Evolutionary conservation across 306 rosid genomes (phyloP).

Genomic region (Gleditsia sinensis): DNA sequence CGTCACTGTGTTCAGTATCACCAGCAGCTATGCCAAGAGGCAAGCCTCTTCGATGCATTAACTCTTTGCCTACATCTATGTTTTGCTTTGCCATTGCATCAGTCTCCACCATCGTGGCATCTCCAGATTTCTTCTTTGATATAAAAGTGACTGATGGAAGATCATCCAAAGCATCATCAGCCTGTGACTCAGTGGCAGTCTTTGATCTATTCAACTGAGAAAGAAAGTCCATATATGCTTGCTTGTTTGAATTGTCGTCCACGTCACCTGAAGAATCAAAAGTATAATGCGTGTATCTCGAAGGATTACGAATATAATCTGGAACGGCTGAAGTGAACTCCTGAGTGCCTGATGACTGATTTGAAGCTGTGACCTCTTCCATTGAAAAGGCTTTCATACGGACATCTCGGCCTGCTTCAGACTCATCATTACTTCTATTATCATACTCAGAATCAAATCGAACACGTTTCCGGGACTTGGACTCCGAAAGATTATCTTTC

Average conservation of each 20-base stretch:
- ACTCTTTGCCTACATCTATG: conserved; percentile 49
- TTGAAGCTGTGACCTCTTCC: conserved; percentile 33
- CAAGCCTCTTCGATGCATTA: conserved; percentile 35
- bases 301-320: conserved; percentile 74
- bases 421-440: conserved; percentile 34
- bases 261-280: conserved; percentile 61
- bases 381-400: conserved; percentile 37
- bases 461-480: conserved; percentile 67
- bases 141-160: conserved; percentile 68
- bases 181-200: conserved; percentile 29
- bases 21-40: conserved; percentile 53
- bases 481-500: conserved; percentile 53
- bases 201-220: conserved; percentile 53
- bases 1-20: conserved; percentile 51
- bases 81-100: conserved; percentile 45
- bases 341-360: conserved; percentile 29
- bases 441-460: conserved; percentile 74
- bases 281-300: conserved; percentile 69
- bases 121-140: conserved; percentile 76
- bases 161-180: conserved; percentile 48
- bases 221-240: conserved; percentile 74
- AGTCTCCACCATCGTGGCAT: conserved; percentile 58
- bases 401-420: conserved; percentile 38
- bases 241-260: conserved; percentile 79
- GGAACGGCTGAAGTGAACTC: conserved; percentile 68